Conservation (phyloP, 306 rosid species). For the Cucumis cinereus region DNA sequence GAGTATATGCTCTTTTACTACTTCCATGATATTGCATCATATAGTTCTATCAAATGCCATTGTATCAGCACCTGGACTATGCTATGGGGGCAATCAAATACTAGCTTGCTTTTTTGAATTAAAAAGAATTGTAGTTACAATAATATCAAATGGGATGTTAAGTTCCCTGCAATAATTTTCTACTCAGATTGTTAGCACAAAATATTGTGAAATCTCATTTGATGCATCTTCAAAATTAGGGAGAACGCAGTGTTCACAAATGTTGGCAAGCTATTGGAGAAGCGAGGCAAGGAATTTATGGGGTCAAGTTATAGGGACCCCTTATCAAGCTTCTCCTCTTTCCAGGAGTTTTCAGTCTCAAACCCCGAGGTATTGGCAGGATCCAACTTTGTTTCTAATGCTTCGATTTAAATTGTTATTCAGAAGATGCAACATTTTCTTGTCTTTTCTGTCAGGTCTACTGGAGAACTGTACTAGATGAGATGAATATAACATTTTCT, state of each 20-base stretch:
- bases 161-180: neutral
- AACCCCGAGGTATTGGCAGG: slow-evolving; percentile 48
- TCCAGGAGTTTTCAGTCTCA: slow-evolving; percentile 71
- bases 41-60: neutral
- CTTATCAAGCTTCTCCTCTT: slow-evolving; percentile 55
- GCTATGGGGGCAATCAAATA: neutral
- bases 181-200: neutral
- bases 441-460: slow-evolving; percentile 39
- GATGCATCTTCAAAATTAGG: slow-evolving; percentile 30
- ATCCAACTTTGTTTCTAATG: neutral
- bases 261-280: slow-evolving; percentile 55
- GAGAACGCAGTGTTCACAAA: slow-evolving; percentile 44
- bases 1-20: neutral
- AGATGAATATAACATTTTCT: slow-evolving; percentile 51
- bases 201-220: neutral
- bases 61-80: neutral
- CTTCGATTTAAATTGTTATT: slow-evolving; percentile 3
- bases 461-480: slow-evolving; percentile 66
- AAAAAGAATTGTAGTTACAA: neutral
- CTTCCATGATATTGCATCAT: neutral
- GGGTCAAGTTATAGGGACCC: slow-evolving; percentile 78
- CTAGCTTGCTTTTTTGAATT: neutral
- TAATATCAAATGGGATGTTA: neutral
- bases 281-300: slow-evolving; percentile 56
- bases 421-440: slow-evolving; percentile 7